These are phyloP conservation scores for Corniculantispora saksenae DNA, from an alignment of 2,329 filamentous ascomycete species.

Conservation along the genomic window DNA sequence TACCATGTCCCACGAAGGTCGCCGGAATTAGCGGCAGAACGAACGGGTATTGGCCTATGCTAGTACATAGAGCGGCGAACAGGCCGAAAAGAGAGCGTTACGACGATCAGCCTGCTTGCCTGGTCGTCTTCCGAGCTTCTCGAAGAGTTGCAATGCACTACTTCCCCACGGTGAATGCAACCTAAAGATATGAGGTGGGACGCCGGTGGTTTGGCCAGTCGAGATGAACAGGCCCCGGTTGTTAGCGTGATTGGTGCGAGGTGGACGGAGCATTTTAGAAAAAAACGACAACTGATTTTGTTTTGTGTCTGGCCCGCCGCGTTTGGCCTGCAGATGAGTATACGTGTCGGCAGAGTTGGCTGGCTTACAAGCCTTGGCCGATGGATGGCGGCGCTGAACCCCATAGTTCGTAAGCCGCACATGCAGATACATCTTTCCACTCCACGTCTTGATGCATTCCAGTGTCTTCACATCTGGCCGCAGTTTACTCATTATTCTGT, in stretches of 20 bases:
- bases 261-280: background rate
- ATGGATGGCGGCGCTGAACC: background rate
- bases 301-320: background rate
- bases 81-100: background rate
- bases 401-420: background rate
- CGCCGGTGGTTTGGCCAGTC: background rate
- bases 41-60: background rate
- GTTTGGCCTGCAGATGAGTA: background rate
- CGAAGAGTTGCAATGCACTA: background rate
- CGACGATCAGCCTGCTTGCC: background rate
- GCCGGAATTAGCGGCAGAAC: background rate
- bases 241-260: background rate
- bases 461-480: background rate
- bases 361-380: background rate
- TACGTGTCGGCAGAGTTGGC: background rate
- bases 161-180: constrained; percentile 12
- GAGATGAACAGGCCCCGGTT: background rate
- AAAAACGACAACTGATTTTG: background rate
- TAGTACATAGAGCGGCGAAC: background rate
- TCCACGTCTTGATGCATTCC: background rate
- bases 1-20: background rate
- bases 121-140: constrained; percentile 1
- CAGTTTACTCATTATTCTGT: background rate
- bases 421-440: background rate
- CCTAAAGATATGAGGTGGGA: constrained; percentile 3